Percentiles rank a stretch among this genome's conserved stretches.
phyloP scores from a whole-genome alignment of 1,139 yeast species.

The Groenewaldozyma sp. region DNA sequence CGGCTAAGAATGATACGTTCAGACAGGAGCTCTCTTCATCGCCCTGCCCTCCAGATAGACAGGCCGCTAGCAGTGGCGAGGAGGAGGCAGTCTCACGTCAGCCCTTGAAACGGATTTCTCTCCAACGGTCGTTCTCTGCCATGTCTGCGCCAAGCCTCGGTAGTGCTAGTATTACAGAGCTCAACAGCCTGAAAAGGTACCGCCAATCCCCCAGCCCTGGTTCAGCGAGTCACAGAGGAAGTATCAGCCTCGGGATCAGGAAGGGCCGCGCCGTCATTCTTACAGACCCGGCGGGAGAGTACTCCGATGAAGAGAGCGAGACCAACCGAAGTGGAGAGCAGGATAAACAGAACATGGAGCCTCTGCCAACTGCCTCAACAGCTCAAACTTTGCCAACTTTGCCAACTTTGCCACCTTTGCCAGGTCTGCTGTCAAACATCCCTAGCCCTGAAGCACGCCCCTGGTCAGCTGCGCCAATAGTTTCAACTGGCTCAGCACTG shows the following conservation, averaged over 20 bases:
- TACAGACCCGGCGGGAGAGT: not conserved
- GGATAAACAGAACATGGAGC: not conserved
- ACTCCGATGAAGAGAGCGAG: not conserved
- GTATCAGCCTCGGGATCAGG: not conserved
- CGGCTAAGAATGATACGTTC: not conserved
- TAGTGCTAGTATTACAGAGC: not conserved
- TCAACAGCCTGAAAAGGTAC: not conserved
- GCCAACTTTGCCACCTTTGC: too few relatives aligned
- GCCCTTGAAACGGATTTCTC: too few relatives aligned
- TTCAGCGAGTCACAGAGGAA: not conserved
- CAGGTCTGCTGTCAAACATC: too few relatives aligned
- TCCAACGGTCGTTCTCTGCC: not conserved
- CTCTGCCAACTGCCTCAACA: too few relatives aligned
- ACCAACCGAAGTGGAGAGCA: not conserved
- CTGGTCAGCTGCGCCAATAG: not conserved
- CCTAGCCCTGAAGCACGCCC: not conserved
- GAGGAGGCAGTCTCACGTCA: too few relatives aligned
- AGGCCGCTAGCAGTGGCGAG: not conserved
- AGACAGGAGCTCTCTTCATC: not conserved
- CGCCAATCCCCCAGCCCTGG: not conserved
- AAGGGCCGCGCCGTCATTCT: constrained; percentile 1
- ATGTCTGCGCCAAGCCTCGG: not conserved
- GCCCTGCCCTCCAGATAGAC: not conserved
- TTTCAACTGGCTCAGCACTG: not conserved
- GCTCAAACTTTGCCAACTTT: too few relatives aligned